A percentile compares a stretch with the other conserved stretches of the same genome.
phyloP scores from a whole-genome alignment of 2,329 filamentous ascomycete species.

The Arthroderma sp. region DNA sequence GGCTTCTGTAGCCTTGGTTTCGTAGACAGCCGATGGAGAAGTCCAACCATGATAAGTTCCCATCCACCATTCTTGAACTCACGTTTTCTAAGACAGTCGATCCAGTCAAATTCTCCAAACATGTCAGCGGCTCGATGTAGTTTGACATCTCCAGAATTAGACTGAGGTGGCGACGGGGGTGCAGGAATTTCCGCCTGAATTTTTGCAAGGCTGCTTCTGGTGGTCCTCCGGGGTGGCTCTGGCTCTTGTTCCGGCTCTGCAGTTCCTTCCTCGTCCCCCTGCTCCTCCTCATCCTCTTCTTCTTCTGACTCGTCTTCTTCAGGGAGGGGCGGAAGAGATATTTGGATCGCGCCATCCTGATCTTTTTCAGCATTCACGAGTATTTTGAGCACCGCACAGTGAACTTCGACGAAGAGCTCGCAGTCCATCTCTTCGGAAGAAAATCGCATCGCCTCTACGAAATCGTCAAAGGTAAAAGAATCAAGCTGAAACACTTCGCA shows the following conservation, averaged over 20 bases:
- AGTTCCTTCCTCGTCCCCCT: conserved; percentile 32
- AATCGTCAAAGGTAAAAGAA: conserved; percentile 96
- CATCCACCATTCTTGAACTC: conserved; percentile 82
- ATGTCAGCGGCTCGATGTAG: conserved; percentile 55
- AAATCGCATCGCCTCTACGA: conserved; percentile 72
- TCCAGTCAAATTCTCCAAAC: conserved; percentile 63
- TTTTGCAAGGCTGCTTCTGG: conserved; percentile 74
- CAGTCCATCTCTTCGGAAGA: conserved; percentile 61
- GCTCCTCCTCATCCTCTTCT: conserved; percentile 46
- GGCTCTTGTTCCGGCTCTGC: conserved; percentile 55
- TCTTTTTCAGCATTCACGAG: conserved; percentile 63
- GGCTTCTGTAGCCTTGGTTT: conserved; percentile 53
- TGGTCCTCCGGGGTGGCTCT: conserved; percentile 58
- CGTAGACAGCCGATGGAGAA: conserved; percentile 73
- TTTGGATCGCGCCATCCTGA: conserved; percentile 60
- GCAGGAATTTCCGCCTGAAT: conserved; percentile 58
- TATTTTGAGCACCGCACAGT: conserved; percentile 81
- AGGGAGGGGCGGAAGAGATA: conserved; percentile 62
- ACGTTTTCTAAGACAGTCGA: conserved; percentile 66
- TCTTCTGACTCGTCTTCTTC: conserved; percentile 57
- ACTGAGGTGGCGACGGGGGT: conserved; percentile 42
- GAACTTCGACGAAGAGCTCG: conserved; percentile 76
- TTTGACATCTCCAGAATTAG: conserved; percentile 19
- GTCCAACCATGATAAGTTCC: conserved; percentile 76
- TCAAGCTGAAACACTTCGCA: conserved; percentile 88